phyloP scores from a whole-genome alignment of 495 filamentous ascomycete species.

The Penicillium turbatum region DNA sequence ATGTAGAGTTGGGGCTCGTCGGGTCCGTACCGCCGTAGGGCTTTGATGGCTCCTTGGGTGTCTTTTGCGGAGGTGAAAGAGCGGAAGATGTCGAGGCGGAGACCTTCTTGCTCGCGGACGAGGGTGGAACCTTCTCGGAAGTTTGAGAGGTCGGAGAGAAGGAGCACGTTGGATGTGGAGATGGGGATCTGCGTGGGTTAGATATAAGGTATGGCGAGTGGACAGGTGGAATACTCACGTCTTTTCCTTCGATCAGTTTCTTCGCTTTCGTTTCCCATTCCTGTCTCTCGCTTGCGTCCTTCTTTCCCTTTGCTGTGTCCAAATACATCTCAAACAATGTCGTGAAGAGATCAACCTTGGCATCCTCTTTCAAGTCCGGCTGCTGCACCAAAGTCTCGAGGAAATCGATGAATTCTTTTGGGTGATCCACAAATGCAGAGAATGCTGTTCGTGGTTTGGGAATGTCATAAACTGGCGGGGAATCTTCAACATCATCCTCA shows the following conservation, averaged over 20 bases:
- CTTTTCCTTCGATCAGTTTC: constrained; percentile 69
- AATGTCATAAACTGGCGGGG: constrained; percentile 34
- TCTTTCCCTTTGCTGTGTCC: constrained; percentile 74
- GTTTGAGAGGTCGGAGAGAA: constrained; percentile 86
- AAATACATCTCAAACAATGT: constrained; percentile 98
- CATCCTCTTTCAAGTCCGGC: constrained; percentile 59
- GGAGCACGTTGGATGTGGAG: constrained; percentile 87
- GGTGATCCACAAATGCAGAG: constrained; percentile 92
- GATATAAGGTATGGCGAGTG: not conserved
- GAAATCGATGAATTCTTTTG: constrained; percentile 84
- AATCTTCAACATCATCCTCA: constrained; percentile 24
- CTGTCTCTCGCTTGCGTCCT: constrained; percentile 58
- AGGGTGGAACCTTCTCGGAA: constrained; percentile 88
- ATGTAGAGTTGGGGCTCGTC: constrained; percentile 92
- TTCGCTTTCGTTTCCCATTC: constrained; percentile 91
- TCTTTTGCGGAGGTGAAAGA: constrained; percentile 94
- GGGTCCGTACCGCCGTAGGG: constrained; percentile 83
- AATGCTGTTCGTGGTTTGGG: constrained; percentile 89
- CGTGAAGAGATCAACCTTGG: constrained; percentile 84
- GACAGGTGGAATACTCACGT: constrained; percentile 37
- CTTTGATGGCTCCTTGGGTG: constrained; percentile 82
- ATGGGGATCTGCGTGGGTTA: constrained; percentile 61
- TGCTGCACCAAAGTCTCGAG: constrained; percentile 77
- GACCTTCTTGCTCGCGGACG: constrained; percentile 88
- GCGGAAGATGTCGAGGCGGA: constrained; percentile 92